These are phyloP conservation scores for Avena eriantha DNA, from an alignment of 176 grass and related monocot genomes.

Conservation along the genomic window DNA sequence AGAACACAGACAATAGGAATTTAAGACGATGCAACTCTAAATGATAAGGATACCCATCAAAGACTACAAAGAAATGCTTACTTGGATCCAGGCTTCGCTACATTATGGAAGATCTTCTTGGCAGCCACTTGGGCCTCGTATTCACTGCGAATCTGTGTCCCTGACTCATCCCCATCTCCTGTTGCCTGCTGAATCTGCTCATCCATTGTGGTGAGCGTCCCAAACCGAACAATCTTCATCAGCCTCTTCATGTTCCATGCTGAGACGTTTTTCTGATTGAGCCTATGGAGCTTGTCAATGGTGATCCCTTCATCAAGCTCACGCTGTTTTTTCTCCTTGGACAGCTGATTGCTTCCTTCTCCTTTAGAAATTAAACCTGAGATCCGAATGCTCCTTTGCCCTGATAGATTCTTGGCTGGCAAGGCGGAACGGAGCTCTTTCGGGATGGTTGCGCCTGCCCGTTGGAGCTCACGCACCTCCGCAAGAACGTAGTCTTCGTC, in stretches of 20 bases:
- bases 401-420: conserved; percentile 48
- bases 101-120: conserved; percentile 86
- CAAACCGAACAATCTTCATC: conserved; percentile 75
- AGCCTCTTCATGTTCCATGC: conserved; percentile 89
- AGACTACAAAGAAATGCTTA: conserved; percentile 48
- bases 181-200: conserved; percentile 66
- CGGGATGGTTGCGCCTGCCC: conserved; percentile 58
- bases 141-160: conserved; percentile 66
- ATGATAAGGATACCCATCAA: not conserved
- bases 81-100: conserved; percentile 59
- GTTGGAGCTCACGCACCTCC: conserved; percentile 71
- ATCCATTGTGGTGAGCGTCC: conserved; percentile 65
- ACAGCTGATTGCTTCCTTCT: conserved; percentile 54
- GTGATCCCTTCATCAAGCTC: conserved; percentile 54
- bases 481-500: conserved; percentile 63
- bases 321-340: conserved; percentile 46
- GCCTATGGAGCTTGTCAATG: conserved; percentile 66
- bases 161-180: conserved; percentile 58
- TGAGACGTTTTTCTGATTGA: conserved; percentile 75
- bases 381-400: conserved; percentile 45
- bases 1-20: conserved; percentile 24
- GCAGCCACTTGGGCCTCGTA: conserved; percentile 73
- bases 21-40: not conserved
- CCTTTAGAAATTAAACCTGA: conserved; percentile 51
- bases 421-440: conserved; percentile 52